Base-by-base conservation (phyloP, 1,139 yeast species). In the Kluyveromyces marxianus region DNA sequence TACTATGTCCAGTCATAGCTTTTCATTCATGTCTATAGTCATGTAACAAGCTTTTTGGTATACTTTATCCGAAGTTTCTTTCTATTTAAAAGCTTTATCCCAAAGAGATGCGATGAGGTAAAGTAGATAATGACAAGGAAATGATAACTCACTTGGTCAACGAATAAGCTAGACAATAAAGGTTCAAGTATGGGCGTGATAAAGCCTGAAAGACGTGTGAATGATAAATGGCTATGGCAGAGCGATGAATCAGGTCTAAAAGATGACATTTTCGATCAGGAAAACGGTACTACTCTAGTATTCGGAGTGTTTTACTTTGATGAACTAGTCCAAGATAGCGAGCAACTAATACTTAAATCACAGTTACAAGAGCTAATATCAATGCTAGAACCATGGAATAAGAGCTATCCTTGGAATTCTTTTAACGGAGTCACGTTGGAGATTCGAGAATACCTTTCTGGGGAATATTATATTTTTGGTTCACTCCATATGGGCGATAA, bases 391-490 rank as follows among this genome's bases (percentile, higher is more conserved):
- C 72, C 73, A 0, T 77, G 77, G 69, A 51, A 65, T 24, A 44
- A 55, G 0, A 51, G 59, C 44, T 77, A 71, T 51, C 72, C 78
- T 0, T 78, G 77, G 77, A 60, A 59, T 14, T 54, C 54, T 28
- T 54, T 67, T 42, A 52, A 53, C 36, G 56, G 57, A 4, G 49
- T 60, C 4, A 7, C 43, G 6, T 4, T 55, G 10, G 42, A 46
- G 7, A 35, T 49, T 2, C 48, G 50, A 27, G 39, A 33, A 25
- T 27, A 38, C 30, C 36, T 39, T 2, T 41, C 44, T 29, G 50
- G 47, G 1, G 31, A 35, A 6, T 46, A 51, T 6, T 58, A 52
- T 45, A 48, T 60, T 5, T 50, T 55, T 35, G 66, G 66, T 2
- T 51, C 54, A 32, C 35, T 59, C 7, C 54, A 59, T 42, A 62